Evolutionary conservation across 306 rosid species (phyloP), one percentile per base, ranked within the genome.

Genomic region (Citrullus mucosospermus): DNA sequence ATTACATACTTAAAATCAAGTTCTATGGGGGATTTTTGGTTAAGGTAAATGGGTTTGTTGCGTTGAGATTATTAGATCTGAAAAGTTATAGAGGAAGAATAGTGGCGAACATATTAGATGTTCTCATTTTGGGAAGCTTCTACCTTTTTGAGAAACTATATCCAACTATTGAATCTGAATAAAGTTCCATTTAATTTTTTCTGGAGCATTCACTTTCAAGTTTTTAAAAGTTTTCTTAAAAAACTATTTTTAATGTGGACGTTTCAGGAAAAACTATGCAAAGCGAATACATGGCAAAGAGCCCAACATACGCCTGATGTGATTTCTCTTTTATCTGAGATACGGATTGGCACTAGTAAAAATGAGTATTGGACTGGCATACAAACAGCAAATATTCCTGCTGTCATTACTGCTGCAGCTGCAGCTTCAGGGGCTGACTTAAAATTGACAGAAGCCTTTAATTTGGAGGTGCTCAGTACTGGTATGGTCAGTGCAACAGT

Each of bases 351-450:
- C 87, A 88, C 92, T 4, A 89, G 96, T 78, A 95, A 92, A 91
- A 92, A 78, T 87, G 97, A 92, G 78, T 85, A 81, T 80, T 92
- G 98, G 98, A 85, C 90, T 14, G 92, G 88, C 67, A 81, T 88
- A 77, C 90, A 91, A 83, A 91, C 97, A 58, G 97, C 96, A 82
- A 92, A 89, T 80, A 89, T 92, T 80, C 99, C 97, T 16, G 97
- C 99, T 70, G 96, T 95, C 82, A 85, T 92, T 93, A 89, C 97
- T 83, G 97, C 99, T 13, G 99, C 99, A 39, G 97, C 97, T 25
- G 97, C 99, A 71, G 90, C 99, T 57, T 95, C 99, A 39, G 97
- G 99, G 75, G 96, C 92, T 56, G 91, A 92, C 85, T 85, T 95
- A 85, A 92, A 90, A 85, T 85, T 86, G 50, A 87, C 92, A 4